These are phyloP conservation scores for Tolypocladium nubicola DNA, from an alignment of 2,329 filamentous ascomycete species.

Conservation along the genomic window DNA sequence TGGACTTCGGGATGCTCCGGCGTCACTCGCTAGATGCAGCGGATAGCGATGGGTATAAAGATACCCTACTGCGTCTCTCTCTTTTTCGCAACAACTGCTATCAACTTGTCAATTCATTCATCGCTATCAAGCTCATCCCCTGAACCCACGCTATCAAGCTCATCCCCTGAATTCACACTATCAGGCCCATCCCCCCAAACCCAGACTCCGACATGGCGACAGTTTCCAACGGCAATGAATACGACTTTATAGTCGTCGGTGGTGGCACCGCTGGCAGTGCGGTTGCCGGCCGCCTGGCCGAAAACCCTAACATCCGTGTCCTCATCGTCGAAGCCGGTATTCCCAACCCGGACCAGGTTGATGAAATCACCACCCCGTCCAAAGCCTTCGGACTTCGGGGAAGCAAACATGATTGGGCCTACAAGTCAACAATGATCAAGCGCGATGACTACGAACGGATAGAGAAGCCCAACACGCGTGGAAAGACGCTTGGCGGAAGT, in stretches of 20 bases:
- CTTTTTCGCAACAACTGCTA: no score
- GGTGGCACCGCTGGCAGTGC: slow-evolving; percentile 25
- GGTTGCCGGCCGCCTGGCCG: slow-evolving; percentile 24
- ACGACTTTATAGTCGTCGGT: slow-evolving; percentile 22
- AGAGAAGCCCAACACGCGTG: slow-evolving; percentile 53
- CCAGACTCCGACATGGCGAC: not conserved
- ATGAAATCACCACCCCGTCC: slow-evolving; percentile 42
- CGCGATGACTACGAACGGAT: slow-evolving; percentile 48
- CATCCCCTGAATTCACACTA: no score
- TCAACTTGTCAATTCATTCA: no score
- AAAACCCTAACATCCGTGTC: slow-evolving; percentile 26
- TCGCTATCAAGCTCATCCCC: no score
- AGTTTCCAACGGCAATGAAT: slow-evolving; percentile 6
- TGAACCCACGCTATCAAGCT: no score
- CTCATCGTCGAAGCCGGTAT: slow-evolving; percentile 38
- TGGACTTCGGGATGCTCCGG: no score
- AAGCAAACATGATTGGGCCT: slow-evolving; percentile 48
- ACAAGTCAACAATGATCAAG: slow-evolving; percentile 51
- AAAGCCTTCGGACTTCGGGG: slow-evolving; percentile 41
- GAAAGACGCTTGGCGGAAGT: slow-evolving; percentile 48
- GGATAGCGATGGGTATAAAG: no score
- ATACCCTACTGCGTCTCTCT: no score
- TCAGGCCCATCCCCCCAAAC: no score
- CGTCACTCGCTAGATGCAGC: no score
- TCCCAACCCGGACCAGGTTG: slow-evolving; percentile 35